Evolutionary conservation across 2,329 filamentous ascomycete species (phyloP), one percentile per base, ranked within the genome.

Genomic region (Fusarium brachygibbosum): DNA sequence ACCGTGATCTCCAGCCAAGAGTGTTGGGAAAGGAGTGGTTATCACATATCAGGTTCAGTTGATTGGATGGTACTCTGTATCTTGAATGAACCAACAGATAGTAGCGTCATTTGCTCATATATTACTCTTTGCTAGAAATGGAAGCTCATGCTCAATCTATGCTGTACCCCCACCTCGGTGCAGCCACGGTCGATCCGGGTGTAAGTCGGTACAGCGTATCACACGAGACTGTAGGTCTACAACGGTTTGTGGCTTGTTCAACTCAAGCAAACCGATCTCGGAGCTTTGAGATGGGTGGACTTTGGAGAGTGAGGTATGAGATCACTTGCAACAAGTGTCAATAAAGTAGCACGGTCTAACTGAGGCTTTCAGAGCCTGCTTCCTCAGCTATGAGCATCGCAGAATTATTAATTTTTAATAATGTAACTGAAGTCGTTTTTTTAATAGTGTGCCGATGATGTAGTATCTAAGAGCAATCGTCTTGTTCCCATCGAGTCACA

Each of bases 121-220:
- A 56, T 14, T 32, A 28, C 23, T 45, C 23, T 35, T 25, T 50
- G 32, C 46, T 42, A 28, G 28, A 65, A 29, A 37, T 29, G 40
- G 31, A 60, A 37, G 54, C 19, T 53, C 58, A 58, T 41, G 29
- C 44, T 58, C 41, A 54, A 42, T 38, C 40, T 28, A 57, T 57
- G 63, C 10, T 44, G 60, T 59, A 35, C 62, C 68, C 72, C 72
- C 66, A 72, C 63, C 38, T 50, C 23, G 46, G 45, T 44, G 37
- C 58, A 69, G 72, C 69, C 67, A 74, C 70, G 37, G 42, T 49
- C 44, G 38, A 51, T 62, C 37, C 21, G 50, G 37, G 58, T 53
- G 61, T 62, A 69, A 68, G 60, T 44, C 44, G 63, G 64, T 50
- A 60, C 60, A 50, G 41, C 35, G 58, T 61, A 63, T 66, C 57